A percentile compares a stretch with the other conserved stretches of the same genome.
Conservation (phyloP, 73 alveolate genomes). For the Paramecium sonneborni region DNA sequence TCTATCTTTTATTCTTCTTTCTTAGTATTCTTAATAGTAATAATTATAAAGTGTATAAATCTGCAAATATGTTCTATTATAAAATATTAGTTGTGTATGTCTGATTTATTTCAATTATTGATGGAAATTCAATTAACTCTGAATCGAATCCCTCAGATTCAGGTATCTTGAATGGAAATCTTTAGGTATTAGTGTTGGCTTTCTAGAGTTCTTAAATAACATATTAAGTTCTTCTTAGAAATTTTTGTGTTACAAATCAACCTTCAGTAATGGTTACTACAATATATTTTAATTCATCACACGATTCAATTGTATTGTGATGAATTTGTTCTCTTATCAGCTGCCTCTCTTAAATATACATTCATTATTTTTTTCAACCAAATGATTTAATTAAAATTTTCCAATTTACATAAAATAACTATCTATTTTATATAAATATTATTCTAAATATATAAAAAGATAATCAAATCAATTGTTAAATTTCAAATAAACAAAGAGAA, state of each 20-base stretch:
- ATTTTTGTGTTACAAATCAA: not conserved
- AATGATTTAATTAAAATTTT: slow-evolving; percentile 44
- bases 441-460: not conserved
- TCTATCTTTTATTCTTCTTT: not conserved
- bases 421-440: not conserved
- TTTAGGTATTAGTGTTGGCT: slow-evolving; percentile 63
- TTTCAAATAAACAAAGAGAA: not conserved
- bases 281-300: not conserved
- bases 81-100: not conserved
- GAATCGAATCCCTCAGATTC: not conserved
- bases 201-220: slow-evolving; percentile 49
- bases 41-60: not conserved
- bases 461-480: not conserved
- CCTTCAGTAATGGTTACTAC: slow-evolving; percentile 44
- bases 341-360: slow-evolving; percentile 36
- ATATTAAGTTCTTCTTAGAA: slow-evolving; percentile 36
- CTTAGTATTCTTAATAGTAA: not conserved
- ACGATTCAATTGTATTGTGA: slow-evolving; percentile 25
- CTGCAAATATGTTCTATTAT: not conserved
- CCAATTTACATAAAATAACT: slow-evolving; percentile 13
- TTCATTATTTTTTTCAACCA: slow-evolving; percentile 51
- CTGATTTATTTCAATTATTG: slow-evolving; percentile 6
- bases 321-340: not conserved
- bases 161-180: slow-evolving; percentile 45
- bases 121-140: slow-evolving; percentile 36